A percentile compares a stretch with the other conserved stretches of the same genome.
phyloP scores from a whole-genome alignment of 129 eudicot species.

The Oenanthe sinensis region DNA sequence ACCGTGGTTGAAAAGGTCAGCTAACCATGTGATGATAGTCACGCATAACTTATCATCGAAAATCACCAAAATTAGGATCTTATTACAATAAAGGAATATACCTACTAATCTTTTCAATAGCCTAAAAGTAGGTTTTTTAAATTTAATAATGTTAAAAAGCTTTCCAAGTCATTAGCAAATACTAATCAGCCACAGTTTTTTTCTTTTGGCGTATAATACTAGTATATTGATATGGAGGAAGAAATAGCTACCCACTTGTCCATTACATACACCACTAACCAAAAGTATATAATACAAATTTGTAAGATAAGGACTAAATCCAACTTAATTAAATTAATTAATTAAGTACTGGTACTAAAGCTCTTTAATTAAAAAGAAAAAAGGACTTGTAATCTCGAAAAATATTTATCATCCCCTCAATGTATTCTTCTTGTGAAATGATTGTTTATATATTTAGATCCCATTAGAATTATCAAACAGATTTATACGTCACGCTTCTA shows the following conservation, averaged over 20 bases:
- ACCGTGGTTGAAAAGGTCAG: neutral
- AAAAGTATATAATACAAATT: neutral
- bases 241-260: neutral
- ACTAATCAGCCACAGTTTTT: neutral
- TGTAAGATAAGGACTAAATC: neutral
- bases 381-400: no score
- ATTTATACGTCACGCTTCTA: neutral
- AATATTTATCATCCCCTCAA: no score
- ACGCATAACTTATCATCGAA: neutral
- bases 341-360: no score
- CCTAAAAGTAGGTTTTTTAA: neutral
- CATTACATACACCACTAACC: neutral
- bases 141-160: neutral
- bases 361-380: no score
- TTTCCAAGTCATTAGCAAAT: neutral
- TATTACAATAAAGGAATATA: neutral
- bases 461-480: neutral
- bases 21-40: neutral
- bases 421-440: no score
- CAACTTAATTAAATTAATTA: neutral
- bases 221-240: neutral
- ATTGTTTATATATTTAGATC: neutral
- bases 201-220: neutral
- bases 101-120: neutral
- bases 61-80: slow-evolving; percentile 4